Base-by-base conservation (phyloP, 164 flowering plant genomes). In the Hamamelis virginiana region DNA sequence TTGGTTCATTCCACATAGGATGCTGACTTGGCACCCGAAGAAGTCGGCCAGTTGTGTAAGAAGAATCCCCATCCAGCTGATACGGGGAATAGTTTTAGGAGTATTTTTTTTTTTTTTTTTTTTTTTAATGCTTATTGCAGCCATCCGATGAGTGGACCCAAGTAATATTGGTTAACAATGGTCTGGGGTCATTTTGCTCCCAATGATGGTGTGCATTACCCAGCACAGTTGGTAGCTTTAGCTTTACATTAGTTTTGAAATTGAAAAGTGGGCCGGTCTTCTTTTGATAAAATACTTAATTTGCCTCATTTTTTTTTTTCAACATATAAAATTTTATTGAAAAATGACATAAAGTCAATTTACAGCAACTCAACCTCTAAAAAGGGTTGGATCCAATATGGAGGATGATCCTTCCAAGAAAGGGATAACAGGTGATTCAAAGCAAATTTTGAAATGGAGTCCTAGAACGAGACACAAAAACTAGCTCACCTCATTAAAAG, bases 1-100 rank as follows among this genome's bases (percentile, higher is more conserved):
- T 71, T 71, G 52, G 23, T 33, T 78, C 67, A 56, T 66, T 76
- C 82, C 79, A 81, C 75, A 47, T 70, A 66, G 81, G 82, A 81
- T 76, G 79, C 81, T 81, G 87, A 82, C 79, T 38, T 82, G 89
- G 86, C 80, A 67, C n/a, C 66, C 21, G 27, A 16, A 45, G 50
- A 51, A 47, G 11, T 70, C 38, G n/a, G 27, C 11, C 21, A 12
- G 5, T 41, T 16, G 18, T 25, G 6, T n/a, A n/a, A 25, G 46
- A 65, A 26, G 27, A 47, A 19, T 9, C 15, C 27, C 43, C 18
- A 6, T 14, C 61, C 56, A 60, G 26, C 11, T 55, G 46, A 53
- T 44, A 11, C 51, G 38, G 59, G 10, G 41, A 9, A 22, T 18
- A 23, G 33, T 64, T 21, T 21, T n/a, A n/a, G n/a, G n/a, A n/a